Base-by-base conservation (phyloP, 495 filamentous ascomycete genomes). In the Clohesyomyces aquaticus region DNA sequence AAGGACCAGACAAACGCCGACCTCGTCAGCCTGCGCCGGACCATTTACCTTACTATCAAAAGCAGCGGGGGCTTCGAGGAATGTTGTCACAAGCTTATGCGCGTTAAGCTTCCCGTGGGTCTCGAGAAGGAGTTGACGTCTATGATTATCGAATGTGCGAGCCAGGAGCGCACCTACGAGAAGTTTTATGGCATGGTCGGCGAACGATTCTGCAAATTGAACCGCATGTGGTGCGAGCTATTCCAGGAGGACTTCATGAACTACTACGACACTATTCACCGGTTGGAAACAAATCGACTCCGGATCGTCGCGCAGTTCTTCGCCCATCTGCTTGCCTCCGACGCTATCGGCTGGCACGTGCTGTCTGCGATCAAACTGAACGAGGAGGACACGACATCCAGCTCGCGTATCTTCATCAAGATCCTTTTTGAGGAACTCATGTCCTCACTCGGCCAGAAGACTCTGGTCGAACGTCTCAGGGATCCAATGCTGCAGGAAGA, bases 11-110 rank as follows among this genome's bases (percentile, higher is more conserved):
- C 86, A 66, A 98, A 98, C 70, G 90, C 93, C 0, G 91, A 98
- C 73, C 83, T 99, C 14, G 90, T 97, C 67, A 96, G 96, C 70
- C 81, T 99, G 23, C 86, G 94, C 61, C 85, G 91, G 69, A 96
- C 91, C 0, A 98, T 99, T 63, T 99, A 99, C 72, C 80, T 99
- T 57, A 98, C 92, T 10, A 96, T 98, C 74, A 96, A 96, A 90
- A 93, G 89, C 42, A 91, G 87, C 69, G 88, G 91, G 55, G 91
- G 93, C 51, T 95, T 96, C 49, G 93, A 98, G 80, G 95, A 98
- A 85, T 89, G 88, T 56, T 91, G 88, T 66, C 94, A 98, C 79
- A 97, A 96, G 76, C 78, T 78, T 32, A 74, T 76, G 74, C 66
- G 78, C 49, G 78, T 98, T 71, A 89, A 85, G 52, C 80, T 99